Evolutionary conservation across 2,329 filamentous ascomycete genomes (phyloP).

Genomic region (Ophiobolus disseminans): DNA sequence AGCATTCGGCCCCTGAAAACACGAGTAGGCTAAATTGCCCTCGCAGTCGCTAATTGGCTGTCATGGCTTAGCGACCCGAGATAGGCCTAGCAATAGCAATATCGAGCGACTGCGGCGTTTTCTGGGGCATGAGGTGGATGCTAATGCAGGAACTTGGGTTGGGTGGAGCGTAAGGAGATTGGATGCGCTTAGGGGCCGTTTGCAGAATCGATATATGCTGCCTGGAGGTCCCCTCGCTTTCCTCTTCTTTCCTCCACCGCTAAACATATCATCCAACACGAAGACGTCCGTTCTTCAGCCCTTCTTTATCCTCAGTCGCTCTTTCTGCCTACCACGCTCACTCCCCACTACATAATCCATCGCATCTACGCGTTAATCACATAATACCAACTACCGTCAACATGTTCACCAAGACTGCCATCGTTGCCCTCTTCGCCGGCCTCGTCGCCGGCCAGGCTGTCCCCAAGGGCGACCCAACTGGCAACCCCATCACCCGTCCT

Average conservation of each 20-base stretch:
- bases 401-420: slow-evolving; percentile 48
- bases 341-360: slow-evolving; percentile 24
- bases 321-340: slow-evolving; percentile 9
- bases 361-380: slow-evolving; percentile 34
- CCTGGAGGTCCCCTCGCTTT: slow-evolving; percentile 12
- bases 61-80: background rate
- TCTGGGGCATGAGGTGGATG: background rate
- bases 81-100: slow-evolving; percentile 5
- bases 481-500: slow-evolving; percentile 63
- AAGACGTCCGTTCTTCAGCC: slow-evolving; percentile 39
- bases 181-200: slow-evolving; percentile 13
- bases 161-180: slow-evolving; percentile 18
- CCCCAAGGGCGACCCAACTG: slow-evolving; percentile 46
- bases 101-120: slow-evolving; percentile 10
- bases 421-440: slow-evolving; percentile 60
- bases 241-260: slow-evolving; percentile 16
- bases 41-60: slow-evolving; percentile 18
- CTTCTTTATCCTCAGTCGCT: slow-evolving; percentile 25
- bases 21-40: slow-evolving; percentile 23
- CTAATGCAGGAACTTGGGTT: slow-evolving; percentile 35
- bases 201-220: slow-evolving; percentile 38
- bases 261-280: slow-evolving; percentile 5
- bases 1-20: slow-evolving; percentile 13
- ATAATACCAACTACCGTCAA: slow-evolving; percentile 34
- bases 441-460: slow-evolving; percentile 52